Evolutionary conservation across 495 filamentous ascomycete genomes (phyloP).

Genomic region (Tuber calosporum): DNA sequence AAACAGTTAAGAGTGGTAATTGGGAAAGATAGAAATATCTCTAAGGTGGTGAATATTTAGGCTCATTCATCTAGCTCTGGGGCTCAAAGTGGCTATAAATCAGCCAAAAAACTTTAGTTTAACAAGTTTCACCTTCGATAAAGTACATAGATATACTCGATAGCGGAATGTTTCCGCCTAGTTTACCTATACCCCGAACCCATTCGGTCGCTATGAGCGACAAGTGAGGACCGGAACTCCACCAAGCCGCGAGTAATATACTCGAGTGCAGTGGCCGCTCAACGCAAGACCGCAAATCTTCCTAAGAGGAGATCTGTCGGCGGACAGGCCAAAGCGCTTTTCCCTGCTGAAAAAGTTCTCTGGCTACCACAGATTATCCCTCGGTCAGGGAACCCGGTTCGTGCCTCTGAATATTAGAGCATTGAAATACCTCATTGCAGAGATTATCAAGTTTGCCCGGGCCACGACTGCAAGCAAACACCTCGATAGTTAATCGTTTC

Average conservation of each 20-base stretch:
- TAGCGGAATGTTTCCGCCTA: background rate
- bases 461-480: background rate
- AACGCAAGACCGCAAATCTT: background rate
- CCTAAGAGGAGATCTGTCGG: background rate
- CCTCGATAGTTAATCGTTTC: background rate
- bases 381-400: background rate
- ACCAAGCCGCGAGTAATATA: background rate
- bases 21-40: constrained; percentile 53
- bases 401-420: background rate
- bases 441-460: background rate
- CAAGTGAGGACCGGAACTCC: background rate
- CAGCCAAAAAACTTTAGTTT: background rate
- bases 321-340: background rate
- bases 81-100: background rate
- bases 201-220: background rate
- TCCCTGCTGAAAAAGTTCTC: background rate
- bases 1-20: constrained; percentile 66
- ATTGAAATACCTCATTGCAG: background rate
- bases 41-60: constrained; percentile 26
- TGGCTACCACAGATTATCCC: background rate
- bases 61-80: background rate
- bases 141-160: background rate
- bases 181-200: background rate
- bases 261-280: background rate
- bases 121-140: background rate